Conservation (phyloP, 352 stramenopile species). For the Peronospora farinosa region DNA sequence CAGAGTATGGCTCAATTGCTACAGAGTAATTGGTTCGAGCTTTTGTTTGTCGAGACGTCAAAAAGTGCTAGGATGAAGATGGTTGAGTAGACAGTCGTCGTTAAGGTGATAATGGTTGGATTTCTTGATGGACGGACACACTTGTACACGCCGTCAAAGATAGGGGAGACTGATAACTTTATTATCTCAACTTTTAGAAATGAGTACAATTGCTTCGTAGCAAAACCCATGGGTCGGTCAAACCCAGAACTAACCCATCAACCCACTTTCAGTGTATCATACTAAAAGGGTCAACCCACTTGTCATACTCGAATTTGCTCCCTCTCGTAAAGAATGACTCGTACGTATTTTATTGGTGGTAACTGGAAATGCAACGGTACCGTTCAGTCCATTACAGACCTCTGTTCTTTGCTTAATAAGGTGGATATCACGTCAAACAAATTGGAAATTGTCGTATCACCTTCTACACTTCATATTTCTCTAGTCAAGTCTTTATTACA, state of each 20-base stretch:
- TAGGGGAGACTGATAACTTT: too few relatives aligned
- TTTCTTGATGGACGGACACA: slow-evolving; percentile 92
- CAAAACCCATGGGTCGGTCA: too few relatives aligned
- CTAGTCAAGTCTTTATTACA: slow-evolving; percentile 47
- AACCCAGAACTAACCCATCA: too few relatives aligned
- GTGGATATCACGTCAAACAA: slow-evolving; percentile 52
- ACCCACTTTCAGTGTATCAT: too few relatives aligned
- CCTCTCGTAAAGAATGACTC: slow-evolving; percentile 3
- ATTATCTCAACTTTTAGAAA: too few relatives aligned
- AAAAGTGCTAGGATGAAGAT: slow-evolving; percentile 91
- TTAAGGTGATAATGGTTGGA: slow-evolving; percentile 88
- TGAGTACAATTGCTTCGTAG: too few relatives aligned
- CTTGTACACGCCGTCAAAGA: slow-evolving; percentile 76
- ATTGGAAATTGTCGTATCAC: slow-evolving; percentile 73
- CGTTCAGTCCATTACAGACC: slow-evolving; percentile 80
- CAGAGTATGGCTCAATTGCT: slow-evolving; percentile 90
- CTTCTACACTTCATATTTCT: slow-evolving; percentile 50
- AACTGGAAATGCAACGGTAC: slow-evolving; percentile 64
- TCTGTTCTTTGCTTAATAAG: slow-evolving; percentile 80
- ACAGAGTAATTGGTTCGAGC: slow-evolving; percentile 89
- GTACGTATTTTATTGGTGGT: slow-evolving; percentile 40
- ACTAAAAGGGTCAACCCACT: too few relatives aligned
- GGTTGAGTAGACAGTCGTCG: slow-evolving; percentile 90
- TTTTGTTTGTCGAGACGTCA: slow-evolving; percentile 74
- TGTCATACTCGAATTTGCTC: too few relatives aligned